Evolutionary conservation across 495 filamentous ascomycete genomes (phyloP), one percentile per base, ranked within the genome.

Genomic region (Penicillium waksmanii): DNA sequence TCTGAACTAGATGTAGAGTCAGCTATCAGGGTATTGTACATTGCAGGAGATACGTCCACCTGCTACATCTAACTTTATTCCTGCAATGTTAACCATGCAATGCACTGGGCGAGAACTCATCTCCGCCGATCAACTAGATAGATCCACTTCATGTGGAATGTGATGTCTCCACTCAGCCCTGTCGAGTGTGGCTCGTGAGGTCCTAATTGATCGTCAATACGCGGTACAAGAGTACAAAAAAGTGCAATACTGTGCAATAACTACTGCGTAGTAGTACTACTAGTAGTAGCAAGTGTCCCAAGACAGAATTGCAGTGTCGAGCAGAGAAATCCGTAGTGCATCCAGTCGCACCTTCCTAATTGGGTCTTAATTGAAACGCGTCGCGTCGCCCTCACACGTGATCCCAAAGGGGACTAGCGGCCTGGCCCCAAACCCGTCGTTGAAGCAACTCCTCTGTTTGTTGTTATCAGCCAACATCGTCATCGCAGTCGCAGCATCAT

Each of bases 371-470:
- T 66, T 57, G 8, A 10, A 15, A 3, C 61, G 57, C 56, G 53
- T 65, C 53, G 42, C 53, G 31, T 44, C 42, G 55, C 67, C 67
- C 61, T 48, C 21, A 12, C 36, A 38, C 27, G 27, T 31, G 27
- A 38, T 44, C 61, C 60, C n/a, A 46, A 61, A 60, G 35, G 50
- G 65, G 61, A 53, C 53, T 67, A 67, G 67, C 56, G 65, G 23
- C 23, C 23, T 3, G 4, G 23, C 9, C 43, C 38, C 46, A 67
- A 67, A 58, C 56, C 57, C 51, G 65, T 67, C 54, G 64, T 64
- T 57, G 63, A 68, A 68, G 66, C 64, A 58, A 19, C 42, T 38
- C 11, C 2, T 44, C 17, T 44, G 42, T 44, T 44, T 53, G 42
- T 64, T 53, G 60, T 66, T 57, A 61, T 53, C 42, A 43, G 17